Conservation (phyloP, 2,329 filamentous ascomycete genomes). For the Ceratocystis colombiana region DNA sequence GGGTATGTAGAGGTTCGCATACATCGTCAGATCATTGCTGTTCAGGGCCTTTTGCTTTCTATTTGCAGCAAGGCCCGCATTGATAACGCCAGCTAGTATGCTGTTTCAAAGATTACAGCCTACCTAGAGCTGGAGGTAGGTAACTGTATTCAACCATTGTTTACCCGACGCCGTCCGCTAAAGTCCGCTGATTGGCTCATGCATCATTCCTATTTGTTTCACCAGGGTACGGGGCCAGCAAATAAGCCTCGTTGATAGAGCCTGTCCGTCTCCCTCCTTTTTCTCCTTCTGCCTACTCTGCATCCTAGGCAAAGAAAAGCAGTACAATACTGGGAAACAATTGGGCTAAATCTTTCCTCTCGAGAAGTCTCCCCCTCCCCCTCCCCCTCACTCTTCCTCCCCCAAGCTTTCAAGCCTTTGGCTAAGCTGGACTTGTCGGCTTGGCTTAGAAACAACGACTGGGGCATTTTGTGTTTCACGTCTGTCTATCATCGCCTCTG, state of each 20-base stretch:
- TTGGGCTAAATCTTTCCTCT: too few species aligned
- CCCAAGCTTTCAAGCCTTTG: background rate
- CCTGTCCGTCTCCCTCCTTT: background rate
- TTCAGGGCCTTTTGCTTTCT: too few species aligned
- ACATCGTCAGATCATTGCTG: too few species aligned
- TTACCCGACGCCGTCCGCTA: background rate
- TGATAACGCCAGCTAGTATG: too few species aligned
- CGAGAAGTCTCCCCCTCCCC: too few species aligned
- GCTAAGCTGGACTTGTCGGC: background rate
- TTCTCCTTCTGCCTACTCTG: background rate
- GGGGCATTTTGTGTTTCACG: slow-evolving; percentile 5
- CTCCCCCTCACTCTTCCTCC: too few species aligned
- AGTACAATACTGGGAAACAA: too few species aligned
- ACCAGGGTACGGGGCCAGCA: background rate
- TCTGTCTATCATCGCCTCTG: background rate
- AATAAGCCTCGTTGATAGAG: background rate
- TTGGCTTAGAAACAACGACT: slow-evolving; percentile 8
- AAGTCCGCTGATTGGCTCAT: slow-evolving; percentile 1
- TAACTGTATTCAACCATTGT: background rate
- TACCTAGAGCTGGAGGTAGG: background rate
- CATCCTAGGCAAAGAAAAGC: background rate
- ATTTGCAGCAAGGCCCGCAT: too few species aligned
- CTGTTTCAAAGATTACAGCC: too few species aligned
- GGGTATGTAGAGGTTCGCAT: too few species aligned
- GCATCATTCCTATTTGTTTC: background rate